Conservation (phyloP, 2,329 filamentous ascomycete species). For the Curvularia sp. region DNA sequence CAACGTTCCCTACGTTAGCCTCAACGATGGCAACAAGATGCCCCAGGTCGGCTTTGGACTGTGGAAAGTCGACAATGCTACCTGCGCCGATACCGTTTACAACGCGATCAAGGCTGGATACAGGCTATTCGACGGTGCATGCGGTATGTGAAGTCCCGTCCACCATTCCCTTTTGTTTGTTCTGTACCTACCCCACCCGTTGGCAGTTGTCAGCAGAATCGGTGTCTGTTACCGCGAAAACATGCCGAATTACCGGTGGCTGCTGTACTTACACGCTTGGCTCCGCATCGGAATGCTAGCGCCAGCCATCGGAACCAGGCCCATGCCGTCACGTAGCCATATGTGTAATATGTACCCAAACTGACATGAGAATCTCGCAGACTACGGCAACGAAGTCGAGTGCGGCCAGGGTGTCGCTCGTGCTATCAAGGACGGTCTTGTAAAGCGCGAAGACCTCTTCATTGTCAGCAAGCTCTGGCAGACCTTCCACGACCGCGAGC, state of each 20-base stretch:
- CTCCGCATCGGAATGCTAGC: constrained; percentile 23
- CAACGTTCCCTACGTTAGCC: constrained; percentile 39
- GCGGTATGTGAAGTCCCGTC: constrained; percentile 36
- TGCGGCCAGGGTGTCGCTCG: constrained; percentile 47
- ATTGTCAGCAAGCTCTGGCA: constrained; percentile 95
- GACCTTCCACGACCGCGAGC: constrained; percentile 82
- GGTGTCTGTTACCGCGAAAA: constrained; percentile 13
- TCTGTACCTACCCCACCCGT: not conserved
- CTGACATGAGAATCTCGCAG: constrained; percentile 24
- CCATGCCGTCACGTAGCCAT: not conserved
- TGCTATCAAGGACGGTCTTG: constrained; percentile 50
- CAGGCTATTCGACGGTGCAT: constrained; percentile 49
- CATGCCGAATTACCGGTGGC: constrained; percentile 35
- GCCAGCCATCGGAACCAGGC: constrained; percentile 17
- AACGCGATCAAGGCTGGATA: constrained; percentile 50
- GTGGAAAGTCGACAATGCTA: constrained; percentile 47
- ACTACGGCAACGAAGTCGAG: constrained; percentile 51
- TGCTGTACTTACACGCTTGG: constrained; percentile 21
- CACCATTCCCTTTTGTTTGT: not conserved
- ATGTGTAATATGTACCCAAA: constrained; percentile 3
- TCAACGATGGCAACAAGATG: constrained; percentile 50
- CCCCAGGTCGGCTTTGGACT: constrained; percentile 47
- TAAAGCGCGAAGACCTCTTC: constrained; percentile 76
- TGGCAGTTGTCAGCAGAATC: constrained; percentile 2
- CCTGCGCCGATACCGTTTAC: constrained; percentile 45